These are phyloP conservation scores for Umbelopsis ramanniana DNA, from an alignment of 192 early-diverging fungal genomes.

Conservation along the genomic window DNA sequence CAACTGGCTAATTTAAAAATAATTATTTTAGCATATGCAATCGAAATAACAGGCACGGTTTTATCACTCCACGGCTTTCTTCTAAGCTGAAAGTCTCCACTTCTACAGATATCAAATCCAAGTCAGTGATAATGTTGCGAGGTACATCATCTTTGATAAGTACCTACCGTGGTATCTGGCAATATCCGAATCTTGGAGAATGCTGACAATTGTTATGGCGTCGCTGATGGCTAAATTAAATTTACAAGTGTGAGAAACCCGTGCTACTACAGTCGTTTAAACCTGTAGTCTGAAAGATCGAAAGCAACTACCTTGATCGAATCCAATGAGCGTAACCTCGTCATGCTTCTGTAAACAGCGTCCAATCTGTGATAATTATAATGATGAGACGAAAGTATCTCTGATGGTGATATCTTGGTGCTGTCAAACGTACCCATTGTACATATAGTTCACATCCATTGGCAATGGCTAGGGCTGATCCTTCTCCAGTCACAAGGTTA, in stretches of 20 bases:
- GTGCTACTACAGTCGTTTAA: not conserved
- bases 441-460: conserved; percentile 20
- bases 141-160: not conserved
- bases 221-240: not conserved
- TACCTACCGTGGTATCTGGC: not conserved
- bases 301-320: conserved; percentile 1
- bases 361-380: not conserved
- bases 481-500: conserved; percentile 8
- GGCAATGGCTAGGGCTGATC: not conserved
- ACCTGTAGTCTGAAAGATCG: not conserved
- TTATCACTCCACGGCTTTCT: conserved; percentile 2
- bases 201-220: not conserved
- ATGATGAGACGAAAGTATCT: not conserved
- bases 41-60: conserved; percentile 4
- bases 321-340: conserved; percentile 18
- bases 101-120: not conserved
- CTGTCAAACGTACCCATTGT: conserved; percentile 1
- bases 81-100: conserved; percentile 12
- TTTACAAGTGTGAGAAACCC: not conserved
- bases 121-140: not conserved
- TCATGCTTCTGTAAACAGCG: conserved; percentile 12
- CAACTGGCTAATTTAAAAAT: not conserved
- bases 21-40: not conserved
- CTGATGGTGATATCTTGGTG: too few species aligned
- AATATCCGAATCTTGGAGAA: conserved; percentile 16